Base-by-base conservation (phyloP, 352 stramenopile species). In the Aphanomyces invadans region DNA sequence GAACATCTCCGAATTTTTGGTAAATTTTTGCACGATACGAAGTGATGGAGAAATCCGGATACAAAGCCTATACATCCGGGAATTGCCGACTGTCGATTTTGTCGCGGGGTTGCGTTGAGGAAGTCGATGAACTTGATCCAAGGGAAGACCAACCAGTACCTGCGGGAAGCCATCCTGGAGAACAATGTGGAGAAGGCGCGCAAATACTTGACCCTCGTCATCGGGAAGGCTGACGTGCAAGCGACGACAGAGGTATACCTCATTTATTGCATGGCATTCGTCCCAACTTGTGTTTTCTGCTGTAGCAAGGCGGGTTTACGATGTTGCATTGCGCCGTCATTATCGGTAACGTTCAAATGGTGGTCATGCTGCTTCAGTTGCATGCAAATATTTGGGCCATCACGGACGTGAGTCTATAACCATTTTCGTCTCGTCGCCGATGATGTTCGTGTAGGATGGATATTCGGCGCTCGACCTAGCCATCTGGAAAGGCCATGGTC, bases 331-430 rank as follows among this genome's bases (percentile, higher is more conserved):
- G 82, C 39, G 82, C 84, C 39, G 73, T 74, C 46, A 75, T 92
- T 39, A 80, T 80, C 36, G 84, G 83, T 21, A 89, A 92, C 70
- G 90, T 81, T 51, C 81, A 92, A 74, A 88, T 92, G 74, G 76
- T 87, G n/a, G 88, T 92, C 80, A 92, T 92, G 83, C 71, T 92
- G 38, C 73, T 92, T 31, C 83, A 92, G 70, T 89, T 80, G 66
- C 79, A 82, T 59, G 76, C 83, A 3, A 82, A 89, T 70, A 79
- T 90, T 36, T 75, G 85, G 57, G 79, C 83, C 29, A 78, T 92
- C 46, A 90, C 83, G 0, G 83, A 92, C 42, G 83, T 92, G 72
- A 25, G 71, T 70, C n/a, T 23, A 12, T 45, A 49, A 4, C 36
- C 21, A 9, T 69, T 11, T 39, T 15, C 0, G 19, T 31, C 17